Base-by-base conservation (phyloP, 1,139 yeast species). In the Yamadazyma friedrichii region DNA sequence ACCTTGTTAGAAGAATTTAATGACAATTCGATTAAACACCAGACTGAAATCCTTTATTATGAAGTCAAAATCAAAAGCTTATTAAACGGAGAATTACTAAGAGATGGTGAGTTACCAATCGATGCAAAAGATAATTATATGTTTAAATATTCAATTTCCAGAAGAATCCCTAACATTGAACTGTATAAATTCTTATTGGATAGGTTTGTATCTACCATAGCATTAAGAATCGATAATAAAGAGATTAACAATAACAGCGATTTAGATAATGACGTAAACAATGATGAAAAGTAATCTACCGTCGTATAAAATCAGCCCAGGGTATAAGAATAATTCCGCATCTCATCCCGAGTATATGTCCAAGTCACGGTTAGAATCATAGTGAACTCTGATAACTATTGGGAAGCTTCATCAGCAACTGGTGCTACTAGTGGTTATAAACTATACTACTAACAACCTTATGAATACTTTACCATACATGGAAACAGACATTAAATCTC, bases 1-100 rank as follows among this genome's bases (percentile, higher is more conserved):
- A 15, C 11, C 9, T 15, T 11, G 1, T 22, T 48, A 2, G 44
- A 48, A n/a, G 37, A 27, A 4, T 40, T 48, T 22, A 48, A 49
- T 35, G 8, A 20, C 24, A 24, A 38, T 24, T 15, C 38, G 1
- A 35, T 44, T 4, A 34, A 37, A 20, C 5, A 20, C 8, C 11
- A 15, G 15, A 3, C 6, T n/a, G 6, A 26, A 5, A 42, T 46
- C 2, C 38, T 41, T 6, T 36, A 38, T 13, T 49, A 49, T 31
- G 30, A 44, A 2, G 31, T 49, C 1, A 43, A 41, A 16, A 31
- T 45, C 2, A 10, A 26, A 5, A 38, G 45, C 31, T 38, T 34
- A 27, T 36, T 40, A 2, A 36, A 43, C 25, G 41, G 30, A 10
- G 35, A 40, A 15, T 38, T 36, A 22, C 27, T 47, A 13, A 39